These are phyloP conservation scores for Comarum palustre DNA, from an alignment of 306 rosid genomes.

Conservation along the genomic window DNA sequence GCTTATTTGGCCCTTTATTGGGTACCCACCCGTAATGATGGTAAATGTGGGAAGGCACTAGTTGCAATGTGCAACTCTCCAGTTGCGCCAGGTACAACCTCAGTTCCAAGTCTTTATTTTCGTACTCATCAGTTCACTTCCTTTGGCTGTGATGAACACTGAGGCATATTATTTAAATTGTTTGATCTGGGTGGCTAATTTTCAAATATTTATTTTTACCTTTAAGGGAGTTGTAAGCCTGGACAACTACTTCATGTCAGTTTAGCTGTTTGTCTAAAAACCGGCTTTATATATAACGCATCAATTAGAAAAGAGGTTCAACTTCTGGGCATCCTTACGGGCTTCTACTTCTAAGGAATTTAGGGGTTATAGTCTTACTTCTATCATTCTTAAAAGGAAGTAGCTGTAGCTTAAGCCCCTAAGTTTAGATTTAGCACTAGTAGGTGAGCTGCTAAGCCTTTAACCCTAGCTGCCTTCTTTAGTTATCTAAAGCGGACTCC, in stretches of 20 bases:
- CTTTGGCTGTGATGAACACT: not conserved
- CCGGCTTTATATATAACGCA: not conserved
- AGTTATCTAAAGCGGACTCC: no score
- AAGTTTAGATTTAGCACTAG: no score
- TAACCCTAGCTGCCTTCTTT: no score
- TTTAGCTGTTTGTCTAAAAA: not conserved
- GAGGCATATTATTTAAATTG: conserved; percentile 10
- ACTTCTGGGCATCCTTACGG: no score
- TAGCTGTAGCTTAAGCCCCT: no score
- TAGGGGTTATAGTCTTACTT: no score
- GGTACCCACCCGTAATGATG: conserved; percentile 82
- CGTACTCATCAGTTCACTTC: conserved; percentile 3
- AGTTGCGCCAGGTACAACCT: conserved; percentile 64
- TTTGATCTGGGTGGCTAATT: not conserved
- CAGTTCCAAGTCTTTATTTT: conserved; percentile 11
- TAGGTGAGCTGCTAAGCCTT: no score
- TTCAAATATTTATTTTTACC: not conserved
- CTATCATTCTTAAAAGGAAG: no score
- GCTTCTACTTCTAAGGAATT: no score
- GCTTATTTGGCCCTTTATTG: conserved; percentile 75
- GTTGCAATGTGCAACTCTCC: conserved; percentile 59
- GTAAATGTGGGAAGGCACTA: conserved; percentile 68
- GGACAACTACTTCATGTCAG: conserved; percentile 13
- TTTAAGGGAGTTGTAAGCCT: conserved; percentile 12
- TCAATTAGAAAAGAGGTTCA: not conserved